Base-by-base conservation (phyloP, 495 filamentous ascomycete genomes). In the Penicillium waksmanii region DNA sequence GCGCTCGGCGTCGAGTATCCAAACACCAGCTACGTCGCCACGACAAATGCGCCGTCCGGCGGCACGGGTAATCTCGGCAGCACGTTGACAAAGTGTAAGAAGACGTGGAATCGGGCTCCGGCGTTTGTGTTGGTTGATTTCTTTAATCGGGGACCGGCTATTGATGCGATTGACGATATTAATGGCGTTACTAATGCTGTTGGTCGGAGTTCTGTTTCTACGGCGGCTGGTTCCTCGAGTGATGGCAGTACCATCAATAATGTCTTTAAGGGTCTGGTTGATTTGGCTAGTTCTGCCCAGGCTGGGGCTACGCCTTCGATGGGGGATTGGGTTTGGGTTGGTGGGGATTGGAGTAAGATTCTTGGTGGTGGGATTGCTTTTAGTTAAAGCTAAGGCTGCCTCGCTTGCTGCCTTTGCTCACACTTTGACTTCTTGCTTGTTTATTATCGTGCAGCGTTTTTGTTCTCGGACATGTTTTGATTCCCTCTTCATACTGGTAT, bases 91-190 rank as follows among this genome's bases (percentile, higher is more conserved):
- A 74, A 68, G 25, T 92, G 89, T 63, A 70, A 78, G 54, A 66
- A 60, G 1, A 66, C 80, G 33, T 92, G 83, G 77, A 54, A 81
- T 12, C 68, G 67, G 33, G 82, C 82, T 60, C 89, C 89, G 4
- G 79, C 78, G 0, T 91, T 89, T 58, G 80, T 91, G 48, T 77
- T 93, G 19, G 88, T 92, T 5, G 89, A 93, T 68, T 92, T 90
- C 72, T 90, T 84, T 61, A 83, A 89, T 57, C 73, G 84, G 47
- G 89, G 88, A 0, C 77, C 84, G 0, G 74, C 85, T 15, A 81
- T 92, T 48, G 74, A 77, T 1, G 81, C 84, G 0, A 85, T 89
- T 5, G 88, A 92, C 67, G 73, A 64, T 35, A 53, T 90, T 57
- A 92, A 91, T 66, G 82, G 82, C 25, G 83, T 91, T 46, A 77